Evolutionary conservation across 73 alveolate genomes (phyloP).

Genomic region (Paramecium octaurelia): DNA sequence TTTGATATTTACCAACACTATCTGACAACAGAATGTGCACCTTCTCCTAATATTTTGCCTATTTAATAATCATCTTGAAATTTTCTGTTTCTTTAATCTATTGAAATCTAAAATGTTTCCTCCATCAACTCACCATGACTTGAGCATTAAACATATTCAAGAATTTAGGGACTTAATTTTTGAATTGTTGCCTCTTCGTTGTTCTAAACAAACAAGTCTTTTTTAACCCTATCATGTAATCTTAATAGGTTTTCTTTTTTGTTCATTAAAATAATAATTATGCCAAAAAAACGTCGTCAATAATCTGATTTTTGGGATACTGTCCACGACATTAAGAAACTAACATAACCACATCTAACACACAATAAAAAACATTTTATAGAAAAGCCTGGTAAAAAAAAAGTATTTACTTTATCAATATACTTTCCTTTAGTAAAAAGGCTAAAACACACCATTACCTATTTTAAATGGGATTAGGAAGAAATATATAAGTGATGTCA

Average conservation of each 20-base stretch:
- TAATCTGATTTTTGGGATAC: conserved; percentile 27
- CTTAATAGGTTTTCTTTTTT: conserved; percentile 1
- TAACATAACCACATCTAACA: conserved; percentile 10
- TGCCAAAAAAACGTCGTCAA: conserved; percentile 11
- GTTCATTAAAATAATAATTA: conserved; percentile 22
- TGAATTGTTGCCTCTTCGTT: not conserved
- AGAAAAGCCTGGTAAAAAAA: conserved; percentile 24
- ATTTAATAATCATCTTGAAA: conserved; percentile 7
- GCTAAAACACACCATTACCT: conserved; percentile 6
- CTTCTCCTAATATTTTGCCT: conserved; percentile 35
- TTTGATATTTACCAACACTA: conserved; percentile 20
- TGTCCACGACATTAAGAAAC: not conserved
- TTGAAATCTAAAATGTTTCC: not conserved
- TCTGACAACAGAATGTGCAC: conserved; percentile 47
- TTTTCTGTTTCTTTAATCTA: not conserved
- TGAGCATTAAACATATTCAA: not conserved
- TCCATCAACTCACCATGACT: not conserved
- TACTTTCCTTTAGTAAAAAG: not conserved
- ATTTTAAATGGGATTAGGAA: conserved; percentile 10
- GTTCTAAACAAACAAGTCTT: not conserved
- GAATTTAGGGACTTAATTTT: not conserved
- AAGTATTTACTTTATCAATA: not conserved
- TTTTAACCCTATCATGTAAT: not conserved
- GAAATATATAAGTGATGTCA: not conserved
- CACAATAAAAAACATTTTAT: not conserved